Base-by-base conservation (phyloP, 306 rosid genomes). In the Cucurbita pepo region DNA sequence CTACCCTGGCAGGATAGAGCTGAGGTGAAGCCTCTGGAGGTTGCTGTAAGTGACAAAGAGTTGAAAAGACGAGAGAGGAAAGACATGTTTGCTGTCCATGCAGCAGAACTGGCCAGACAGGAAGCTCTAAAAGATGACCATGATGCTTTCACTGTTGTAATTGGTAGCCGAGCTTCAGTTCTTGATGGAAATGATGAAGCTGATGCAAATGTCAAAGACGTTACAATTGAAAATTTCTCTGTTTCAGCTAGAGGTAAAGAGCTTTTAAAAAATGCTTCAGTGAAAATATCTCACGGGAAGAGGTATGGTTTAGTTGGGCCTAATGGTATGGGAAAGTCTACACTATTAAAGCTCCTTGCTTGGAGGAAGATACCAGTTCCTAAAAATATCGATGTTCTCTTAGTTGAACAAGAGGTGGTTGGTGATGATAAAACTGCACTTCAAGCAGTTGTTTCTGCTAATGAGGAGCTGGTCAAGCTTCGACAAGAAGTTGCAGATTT, bases 331-430 rank as follows among this genome's bases (percentile, higher is more conserved):
- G 90, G 94, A 63, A 89, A 89, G 81, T 90, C 96, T 74, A 90
- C 96, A 10, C 82, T 90, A 47, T 70, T 90, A 75, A 90, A 87
- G 83, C 92, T 90, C 76, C 89, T 90, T 70, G 96, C 96, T 77
- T 90, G 96, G 92, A 87, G 92, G 86, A 85, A 86, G 88, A 90
- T 87, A 75, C 96, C 96, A 0, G 90, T 86, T 45, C 96, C 96
- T 30, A 84, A 84, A 81, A 88, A 90, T 75, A 90, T 90, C 73
- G 96, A 90, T 78, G 89, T 86, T 64, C 96, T 90, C 63, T 74
- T 90, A 79, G 93, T 88, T 59, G 96, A 90, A 77, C 91, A 90
- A 80, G 93, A 88, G 80, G 89, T 84, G 30, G 80, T 88, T 70
- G 96, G 93, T 76, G 93, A 90, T 76, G 89, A 88, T 74, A 87